Percentiles rank a stretch among this genome's conserved stretches.
Evolutionary conservation across 495 filamentous ascomycete species (phyloP).

Genomic region (Parachaetomium inaequale): DNA sequence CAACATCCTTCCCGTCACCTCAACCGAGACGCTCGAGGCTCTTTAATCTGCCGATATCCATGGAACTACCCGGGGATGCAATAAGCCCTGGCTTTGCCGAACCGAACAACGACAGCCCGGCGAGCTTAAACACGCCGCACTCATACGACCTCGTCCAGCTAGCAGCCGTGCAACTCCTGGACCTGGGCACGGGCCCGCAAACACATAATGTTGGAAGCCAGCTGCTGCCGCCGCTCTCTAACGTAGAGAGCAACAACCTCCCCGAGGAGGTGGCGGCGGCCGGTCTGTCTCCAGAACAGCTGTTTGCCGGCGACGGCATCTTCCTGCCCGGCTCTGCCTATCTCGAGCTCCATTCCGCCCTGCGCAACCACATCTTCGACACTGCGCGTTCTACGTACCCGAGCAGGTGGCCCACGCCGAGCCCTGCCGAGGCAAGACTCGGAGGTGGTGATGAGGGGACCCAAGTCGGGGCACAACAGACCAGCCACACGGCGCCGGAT

Average conservation of each 20-base stretch:
- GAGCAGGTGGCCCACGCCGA: not conserved
- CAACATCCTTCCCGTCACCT: too few species aligned
- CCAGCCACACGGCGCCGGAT: not conserved
- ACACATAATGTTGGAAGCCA: not conserved
- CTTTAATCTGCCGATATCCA: too few species aligned
- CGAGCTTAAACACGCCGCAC: not conserved
- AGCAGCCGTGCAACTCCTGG: constrained; percentile 3
- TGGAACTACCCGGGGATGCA: too few species aligned
- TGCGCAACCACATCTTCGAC: constrained; percentile 3
- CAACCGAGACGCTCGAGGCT: too few species aligned
- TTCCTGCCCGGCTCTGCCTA: constrained; percentile 2
- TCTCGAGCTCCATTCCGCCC: constrained; percentile 1
- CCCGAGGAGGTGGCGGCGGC: not conserved
- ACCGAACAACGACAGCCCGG: not conserved
- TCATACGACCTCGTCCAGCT: not conserved
- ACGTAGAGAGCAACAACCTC: not conserved
- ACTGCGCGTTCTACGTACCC: not conserved
- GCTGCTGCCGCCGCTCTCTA: not conserved
- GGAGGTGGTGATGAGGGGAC: not conserved
- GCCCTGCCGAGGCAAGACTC: not conserved
- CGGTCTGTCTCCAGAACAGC: not conserved
- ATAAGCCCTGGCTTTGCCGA: not conserved
- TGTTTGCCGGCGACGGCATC: constrained; percentile 2
- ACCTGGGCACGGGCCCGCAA: not conserved
- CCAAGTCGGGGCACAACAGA: not conserved